A percentile compares a stretch with the other conserved stretches of the same genome.
These are phyloP conservation scores for Roridomyces roridus DNA, from an alignment of 768 basidiomycete species.

Conservation along the genomic window DNA sequence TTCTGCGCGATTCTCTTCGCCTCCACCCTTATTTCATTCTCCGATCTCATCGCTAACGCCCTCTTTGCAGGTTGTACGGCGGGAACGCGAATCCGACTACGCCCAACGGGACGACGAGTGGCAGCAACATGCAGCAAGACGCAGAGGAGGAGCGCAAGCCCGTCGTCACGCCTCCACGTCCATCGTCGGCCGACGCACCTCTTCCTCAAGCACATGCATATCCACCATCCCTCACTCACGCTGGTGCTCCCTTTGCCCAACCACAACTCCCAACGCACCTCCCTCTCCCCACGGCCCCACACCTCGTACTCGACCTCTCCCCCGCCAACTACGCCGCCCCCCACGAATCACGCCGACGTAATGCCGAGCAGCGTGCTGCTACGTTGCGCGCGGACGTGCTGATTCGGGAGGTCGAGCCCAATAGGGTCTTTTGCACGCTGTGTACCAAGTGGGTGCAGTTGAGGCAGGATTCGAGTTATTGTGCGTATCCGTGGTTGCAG, in stretches of 20 bases:
- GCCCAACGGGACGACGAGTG: neutral
- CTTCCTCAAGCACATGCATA: too few species aligned
- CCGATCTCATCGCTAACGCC: too few species aligned
- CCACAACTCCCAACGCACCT: conserved; percentile 22
- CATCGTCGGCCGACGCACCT: too few species aligned
- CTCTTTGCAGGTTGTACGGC: too few species aligned
- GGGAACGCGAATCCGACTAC: neutral
- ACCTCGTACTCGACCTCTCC: conserved; percentile 60
- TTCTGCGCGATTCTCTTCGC: conserved; percentile 5
- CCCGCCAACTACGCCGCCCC: conserved; percentile 60
- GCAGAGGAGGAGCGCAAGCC: conserved; percentile 20
- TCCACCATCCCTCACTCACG: conserved; percentile 10
- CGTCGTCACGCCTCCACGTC: conserved; percentile 13
- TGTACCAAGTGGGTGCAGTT: conserved; percentile 88
- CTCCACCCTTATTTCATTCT: neutral
- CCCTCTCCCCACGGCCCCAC: conserved; percentile 41
- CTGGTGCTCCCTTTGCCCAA: too few species aligned
- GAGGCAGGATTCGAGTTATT: conserved; percentile 78
- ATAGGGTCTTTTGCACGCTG: conserved; percentile 73
- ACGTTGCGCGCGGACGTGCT: conserved; percentile 69
- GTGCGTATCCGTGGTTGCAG: conserved; percentile 83
- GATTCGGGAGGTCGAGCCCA: conserved; percentile 74
- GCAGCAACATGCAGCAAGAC: neutral
- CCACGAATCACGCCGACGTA: conserved; percentile 73
- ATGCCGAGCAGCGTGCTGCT: conserved; percentile 81